Evolutionary conservation across 2,329 filamentous ascomycete genomes (phyloP).

Genomic region (Phaeosphaeriaceae sp.): DNA sequence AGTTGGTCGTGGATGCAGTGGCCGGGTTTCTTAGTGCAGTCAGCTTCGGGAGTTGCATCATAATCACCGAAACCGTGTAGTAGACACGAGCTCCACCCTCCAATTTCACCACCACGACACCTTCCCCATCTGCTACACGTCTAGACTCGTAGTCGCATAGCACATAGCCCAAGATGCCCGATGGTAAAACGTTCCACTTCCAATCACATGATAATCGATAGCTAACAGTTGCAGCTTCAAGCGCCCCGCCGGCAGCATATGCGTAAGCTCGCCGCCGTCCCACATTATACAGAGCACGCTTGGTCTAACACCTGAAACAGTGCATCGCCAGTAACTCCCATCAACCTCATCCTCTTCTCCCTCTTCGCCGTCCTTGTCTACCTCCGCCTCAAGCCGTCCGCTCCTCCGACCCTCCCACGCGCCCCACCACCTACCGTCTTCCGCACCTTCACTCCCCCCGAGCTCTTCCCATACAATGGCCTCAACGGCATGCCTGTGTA

Average conservation of each 20-base stretch:
- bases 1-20: neutral
- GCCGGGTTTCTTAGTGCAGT: neutral
- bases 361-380: conserved; percentile 65
- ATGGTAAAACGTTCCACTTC: conserved; percentile 19
- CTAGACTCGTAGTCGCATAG: neutral
- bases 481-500: conserved; percentile 76
- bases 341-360: conserved; percentile 67
- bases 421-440: conserved; percentile 78
- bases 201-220: neutral
- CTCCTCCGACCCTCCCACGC: conserved; percentile 59
- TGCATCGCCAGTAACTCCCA: conserved; percentile 63
- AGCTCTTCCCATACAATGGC: conserved; percentile 88
- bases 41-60: conserved; percentile 15
- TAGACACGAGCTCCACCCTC: conserved; percentile 5
- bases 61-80: neutral
- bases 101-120: conserved; percentile 8
- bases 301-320: conserved; percentile 45
- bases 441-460: conserved; percentile 81
- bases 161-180: conserved; percentile 28
- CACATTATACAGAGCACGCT: neutral
- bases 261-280: conserved; percentile 46
- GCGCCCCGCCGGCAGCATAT: conserved; percentile 60
- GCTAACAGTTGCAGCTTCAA: conserved; percentile 60
- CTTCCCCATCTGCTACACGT: neutral
- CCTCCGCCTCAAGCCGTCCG: conserved; percentile 64